A percentile compares a stretch with the other conserved stretches of the same genome.
Conservation (phyloP, 148 eudicot genomes). For the Arbutus unedo region DNA sequence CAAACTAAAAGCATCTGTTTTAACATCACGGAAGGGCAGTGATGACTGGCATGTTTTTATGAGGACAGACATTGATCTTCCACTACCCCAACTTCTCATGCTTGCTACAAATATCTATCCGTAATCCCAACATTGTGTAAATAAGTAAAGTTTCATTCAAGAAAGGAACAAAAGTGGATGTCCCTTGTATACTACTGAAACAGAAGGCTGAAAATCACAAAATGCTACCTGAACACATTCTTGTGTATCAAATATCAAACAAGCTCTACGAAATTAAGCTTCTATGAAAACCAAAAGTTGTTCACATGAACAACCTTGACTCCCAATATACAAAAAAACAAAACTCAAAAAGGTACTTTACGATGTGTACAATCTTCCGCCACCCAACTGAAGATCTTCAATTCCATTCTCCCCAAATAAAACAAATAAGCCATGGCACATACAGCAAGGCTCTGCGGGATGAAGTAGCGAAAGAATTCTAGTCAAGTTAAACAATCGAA, state of each 20-base stretch:
- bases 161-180: not conserved
- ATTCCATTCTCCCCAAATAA: constrained; percentile 7
- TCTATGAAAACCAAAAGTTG: not conserved
- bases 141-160: not conserved
- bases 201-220: not conserved
- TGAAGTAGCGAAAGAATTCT: not conserved
- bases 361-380: not conserved
- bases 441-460: not conserved
- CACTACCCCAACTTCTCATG: not conserved
- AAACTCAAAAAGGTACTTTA: not conserved
- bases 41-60: not conserved
- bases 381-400: not conserved
- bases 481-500: not conserved
- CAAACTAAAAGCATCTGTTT: not conserved
- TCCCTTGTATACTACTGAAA: not conserved
- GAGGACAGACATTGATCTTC: not conserved
- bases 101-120: not conserved
- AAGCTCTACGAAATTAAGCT: not conserved
- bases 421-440: not conserved
- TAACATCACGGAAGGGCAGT: not conserved
- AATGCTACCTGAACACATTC: not conserved
- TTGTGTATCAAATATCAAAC: not conserved
- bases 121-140: not conserved
- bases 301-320: not conserved
- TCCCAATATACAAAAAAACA: not conserved